Conservation (phyloP, 805 yeast genomes). For the Candida glaebosa region DNA sequence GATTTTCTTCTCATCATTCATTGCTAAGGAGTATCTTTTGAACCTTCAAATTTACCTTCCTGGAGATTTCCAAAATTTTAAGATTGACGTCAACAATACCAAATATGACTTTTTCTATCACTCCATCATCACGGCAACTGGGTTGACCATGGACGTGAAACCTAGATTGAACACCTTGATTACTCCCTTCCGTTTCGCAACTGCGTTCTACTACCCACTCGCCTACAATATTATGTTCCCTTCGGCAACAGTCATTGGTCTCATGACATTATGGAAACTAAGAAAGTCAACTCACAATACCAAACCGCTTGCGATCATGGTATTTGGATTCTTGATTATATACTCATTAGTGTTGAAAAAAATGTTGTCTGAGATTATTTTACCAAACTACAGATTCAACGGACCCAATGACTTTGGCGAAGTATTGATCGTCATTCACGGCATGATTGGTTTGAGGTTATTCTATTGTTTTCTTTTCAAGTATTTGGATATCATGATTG, state of each 20-base stretch:
- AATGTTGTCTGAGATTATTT: neutral
- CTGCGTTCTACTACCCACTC: neutral
- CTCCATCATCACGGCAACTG: slow-evolving; percentile 2
- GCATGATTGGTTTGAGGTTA: neutral
- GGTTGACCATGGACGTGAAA: neutral
- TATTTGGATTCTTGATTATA: slow-evolving; percentile 2
- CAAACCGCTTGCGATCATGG: neutral
- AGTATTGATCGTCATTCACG: slow-evolving; percentile 2
- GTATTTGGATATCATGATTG: neutral
- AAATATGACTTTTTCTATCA: slow-evolving; percentile 2
- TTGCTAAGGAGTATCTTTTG: neutral
- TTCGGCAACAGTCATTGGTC: slow-evolving; percentile 1
- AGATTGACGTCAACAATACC: neutral
- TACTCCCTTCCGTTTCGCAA: neutral
- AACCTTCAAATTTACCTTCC: slow-evolving; percentile 1
- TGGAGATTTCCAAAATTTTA: neutral
- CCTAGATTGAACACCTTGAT: neutral
- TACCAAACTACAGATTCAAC: neutral
- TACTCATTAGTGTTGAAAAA: slow-evolving; percentile 2
- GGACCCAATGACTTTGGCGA: slow-evolving; percentile 3
- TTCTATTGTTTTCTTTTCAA: neutral
- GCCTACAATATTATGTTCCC: slow-evolving; percentile 1
- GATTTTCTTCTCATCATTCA: slow-evolving; percentile 2
- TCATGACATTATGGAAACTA: neutral
- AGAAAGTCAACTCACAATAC: neutral